A percentile compares a stretch with the other conserved stretches of the same genome.
These are phyloP conservation scores for Candida glucosophila DNA, from an alignment of 1,139 yeast genomes.

Conservation along the genomic window DNA sequence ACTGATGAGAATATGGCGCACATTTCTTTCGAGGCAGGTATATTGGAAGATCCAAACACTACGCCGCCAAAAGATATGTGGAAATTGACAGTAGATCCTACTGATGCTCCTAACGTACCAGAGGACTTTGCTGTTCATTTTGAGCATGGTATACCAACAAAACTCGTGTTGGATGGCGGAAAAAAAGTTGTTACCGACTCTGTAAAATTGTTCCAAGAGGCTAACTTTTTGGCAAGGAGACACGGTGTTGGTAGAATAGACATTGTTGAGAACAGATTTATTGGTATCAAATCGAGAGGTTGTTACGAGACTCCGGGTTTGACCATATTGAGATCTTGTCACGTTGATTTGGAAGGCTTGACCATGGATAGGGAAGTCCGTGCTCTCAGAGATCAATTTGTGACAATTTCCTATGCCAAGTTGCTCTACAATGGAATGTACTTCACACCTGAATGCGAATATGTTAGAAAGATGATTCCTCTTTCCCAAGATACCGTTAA, in stretches of 20 bases:
- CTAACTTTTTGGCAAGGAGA: slow-evolving; percentile 94
- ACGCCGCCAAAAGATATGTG: slow-evolving; percentile 99
- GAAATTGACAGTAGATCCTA: slow-evolving; percentile 95
- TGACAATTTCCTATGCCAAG: slow-evolving; percentile 85
- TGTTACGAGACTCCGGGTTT: slow-evolving; percentile 99
- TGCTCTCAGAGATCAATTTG: slow-evolving; percentile 92
- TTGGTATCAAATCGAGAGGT: slow-evolving; percentile 97
- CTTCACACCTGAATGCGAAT: slow-evolving; percentile 97
- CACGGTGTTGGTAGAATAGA: slow-evolving; percentile 99
- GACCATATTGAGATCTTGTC: slow-evolving; percentile 87
- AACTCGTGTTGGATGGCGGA: slow-evolving; percentile 62
- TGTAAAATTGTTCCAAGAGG: slow-evolving; percentile 84
- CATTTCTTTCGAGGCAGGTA: slow-evolving; percentile 98
- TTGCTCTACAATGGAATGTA: slow-evolving; percentile 94
- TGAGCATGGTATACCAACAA: slow-evolving; percentile 80
- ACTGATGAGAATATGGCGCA: slow-evolving; percentile 99
- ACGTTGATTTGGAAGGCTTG: slow-evolving; percentile 93
- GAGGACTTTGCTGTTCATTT: slow-evolving; percentile 81
- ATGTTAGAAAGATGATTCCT: slow-evolving; percentile 82
- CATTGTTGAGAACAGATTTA: slow-evolving; percentile 97
- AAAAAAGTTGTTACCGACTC: slow-evolving; percentile 63
- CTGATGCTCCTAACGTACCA: slow-evolving; percentile 89
- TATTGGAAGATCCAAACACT: slow-evolving; percentile 93
- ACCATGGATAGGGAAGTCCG: slow-evolving; percentile 97
- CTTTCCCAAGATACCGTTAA: slow-evolving; percentile 94